Conservation (phyloP, 2,329 filamentous ascomycete species). For the Thermoascus crustaceus region DNA sequence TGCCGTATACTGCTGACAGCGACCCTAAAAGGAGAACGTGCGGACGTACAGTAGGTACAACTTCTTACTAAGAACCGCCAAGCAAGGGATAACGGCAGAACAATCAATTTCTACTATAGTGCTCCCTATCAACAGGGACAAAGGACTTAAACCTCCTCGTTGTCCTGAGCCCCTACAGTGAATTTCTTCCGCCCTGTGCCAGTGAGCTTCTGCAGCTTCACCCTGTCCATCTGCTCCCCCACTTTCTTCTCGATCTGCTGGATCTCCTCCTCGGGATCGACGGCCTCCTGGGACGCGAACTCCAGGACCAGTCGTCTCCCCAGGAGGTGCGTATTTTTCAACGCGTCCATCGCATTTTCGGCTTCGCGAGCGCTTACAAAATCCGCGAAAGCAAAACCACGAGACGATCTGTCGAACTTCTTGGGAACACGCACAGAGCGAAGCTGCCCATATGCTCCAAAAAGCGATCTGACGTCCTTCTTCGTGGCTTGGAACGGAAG, state of each 20-base stretch:
- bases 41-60: slow-evolving; percentile 14
- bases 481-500: slow-evolving; percentile 91
- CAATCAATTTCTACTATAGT: slow-evolving; percentile 13
- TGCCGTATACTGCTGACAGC: slow-evolving; percentile 8
- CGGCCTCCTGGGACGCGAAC: slow-evolving; percentile 78
- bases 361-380: slow-evolving; percentile 89
- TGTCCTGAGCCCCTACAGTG: slow-evolving; percentile 64
- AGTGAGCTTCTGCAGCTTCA: slow-evolving; percentile 81
- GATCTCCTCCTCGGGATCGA: slow-evolving; percentile 93
- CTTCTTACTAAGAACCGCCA: slow-evolving; percentile 18
- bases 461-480: slow-evolving; percentile 79
- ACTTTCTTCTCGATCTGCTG: slow-evolving; percentile 96
- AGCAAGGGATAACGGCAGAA: slow-evolving; percentile 26
- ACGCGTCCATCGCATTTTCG: slow-evolving; percentile 77
- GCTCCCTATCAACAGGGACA: slow-evolving; percentile 25
- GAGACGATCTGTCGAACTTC: slow-evolving; percentile 81
- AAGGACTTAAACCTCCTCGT: slow-evolving; percentile 45
- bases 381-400: slow-evolving; percentile 95
- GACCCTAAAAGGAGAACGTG: slow-evolving; percentile 25
- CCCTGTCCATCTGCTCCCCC: slow-evolving; percentile 79
- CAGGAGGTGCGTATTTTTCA: slow-evolving; percentile 87
- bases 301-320: slow-evolving; percentile 84
- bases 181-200: slow-evolving; percentile 78
- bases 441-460: slow-evolving; percentile 84
- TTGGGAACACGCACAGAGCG: slow-evolving; percentile 88